These are phyloP conservation scores for Adansonia grandidieri DNA, from an alignment of 441 rosid species.

Conservation along the genomic window DNA sequence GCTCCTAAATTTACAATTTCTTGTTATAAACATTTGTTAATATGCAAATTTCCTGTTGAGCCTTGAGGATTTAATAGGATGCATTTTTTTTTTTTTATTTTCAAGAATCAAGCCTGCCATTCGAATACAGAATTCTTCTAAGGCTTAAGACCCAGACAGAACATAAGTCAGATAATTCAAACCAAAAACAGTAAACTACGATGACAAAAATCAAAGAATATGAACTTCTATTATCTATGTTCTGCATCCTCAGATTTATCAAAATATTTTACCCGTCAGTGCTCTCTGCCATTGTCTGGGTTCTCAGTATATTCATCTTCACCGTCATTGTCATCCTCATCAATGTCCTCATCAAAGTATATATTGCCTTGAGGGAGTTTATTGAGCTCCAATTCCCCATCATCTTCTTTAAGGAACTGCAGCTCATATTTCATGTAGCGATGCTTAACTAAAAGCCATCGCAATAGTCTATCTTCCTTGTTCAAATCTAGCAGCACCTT, in stretches of 20 bases:
- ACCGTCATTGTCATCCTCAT: conserved; percentile 25
- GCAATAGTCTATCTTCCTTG: conserved; percentile 81
- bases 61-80: neutral
- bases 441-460: conserved; percentile 87
- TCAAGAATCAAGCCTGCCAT: neutral
- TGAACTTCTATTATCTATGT: neutral
- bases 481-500: conserved; percentile 89
- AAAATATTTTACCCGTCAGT: neutral
- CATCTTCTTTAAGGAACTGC: conserved; percentile 34
- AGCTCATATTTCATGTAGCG: conserved; percentile 53
- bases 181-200: neutral
- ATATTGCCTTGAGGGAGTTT: conserved; percentile 27
- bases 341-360: conserved; percentile 24
- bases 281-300: neutral
- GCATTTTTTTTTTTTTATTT: neutral
- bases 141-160: neutral
- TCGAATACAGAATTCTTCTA: neutral
- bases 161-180: neutral
- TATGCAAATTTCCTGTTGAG: neutral
- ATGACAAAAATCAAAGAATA: neutral
- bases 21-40: neutral
- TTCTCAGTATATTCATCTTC: conserved; percentile 26
- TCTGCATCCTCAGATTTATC: neutral
- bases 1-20: neutral
- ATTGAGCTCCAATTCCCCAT: conserved; percentile 32